Evolutionary conservation across 352 stramenopile genomes (phyloP), one percentile per base, ranked within the genome.

Genomic region (Globisporangium nunn): DNA sequence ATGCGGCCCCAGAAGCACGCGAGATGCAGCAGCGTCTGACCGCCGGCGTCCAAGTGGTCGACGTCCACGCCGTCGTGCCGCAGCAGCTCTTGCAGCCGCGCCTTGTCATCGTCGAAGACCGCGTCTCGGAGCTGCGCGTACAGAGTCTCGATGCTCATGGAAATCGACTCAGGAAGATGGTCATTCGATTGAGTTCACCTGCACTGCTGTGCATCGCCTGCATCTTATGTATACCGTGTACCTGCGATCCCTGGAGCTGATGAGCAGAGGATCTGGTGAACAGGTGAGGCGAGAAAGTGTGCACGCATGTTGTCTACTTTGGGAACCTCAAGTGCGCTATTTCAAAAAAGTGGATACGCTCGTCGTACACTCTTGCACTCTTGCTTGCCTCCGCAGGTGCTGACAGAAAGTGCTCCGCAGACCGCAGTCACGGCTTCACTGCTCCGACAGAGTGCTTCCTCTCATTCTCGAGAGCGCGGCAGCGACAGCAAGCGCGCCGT

Each of bases 1-100:
- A 85, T 87, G 18, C 81, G 72, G 0, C 81, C 81, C 78, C 78
- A 88, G 47, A 91, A 91, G 47, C 78, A 77, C 41, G 81, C 81
- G 35, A 91, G 64, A 50, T 91, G 81, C 45, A 91, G 62, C 64
- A 91, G 46, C 18, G 81, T 91, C 58, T 91, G 81, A 0, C 81
- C 81, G 3, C 76, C 76, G 41, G 81, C 74, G 47, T 91, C 81
- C n/a, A 81, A 82, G 48, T 88, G 72, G 54, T 91, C 80, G 8
- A 87, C 71, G 29, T 91, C 76, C 0, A 87, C 67, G 1, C 67
- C 67, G 1, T 72, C 56, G 10, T 48, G 30, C 0, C 57, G 48
- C 33, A 91, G 45, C 6, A 87, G 56, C 48, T 87, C 70, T 0
- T 74, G 51, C 6, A 84, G 68, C 3, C 72, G 73, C 29, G 61